These are phyloP conservation scores for Ramichloridium luteum DNA, from an alignment of 2,329 filamentous ascomycete species.

Conservation along the genomic window DNA sequence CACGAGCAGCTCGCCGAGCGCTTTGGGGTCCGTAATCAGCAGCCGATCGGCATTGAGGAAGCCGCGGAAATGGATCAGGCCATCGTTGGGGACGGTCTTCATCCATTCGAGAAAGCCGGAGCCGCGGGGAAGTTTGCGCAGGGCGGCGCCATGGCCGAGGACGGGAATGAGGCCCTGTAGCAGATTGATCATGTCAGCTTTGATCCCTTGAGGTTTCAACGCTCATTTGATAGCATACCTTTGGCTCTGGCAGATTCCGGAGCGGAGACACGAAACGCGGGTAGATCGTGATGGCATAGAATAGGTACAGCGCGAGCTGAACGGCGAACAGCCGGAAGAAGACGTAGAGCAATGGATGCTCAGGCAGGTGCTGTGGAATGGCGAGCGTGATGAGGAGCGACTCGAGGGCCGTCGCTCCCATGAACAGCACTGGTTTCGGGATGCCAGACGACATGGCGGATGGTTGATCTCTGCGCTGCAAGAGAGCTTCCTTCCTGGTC, in stretches of 20 bases:
- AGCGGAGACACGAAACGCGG: constrained; percentile 30
- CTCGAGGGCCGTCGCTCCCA: constrained; percentile 2
- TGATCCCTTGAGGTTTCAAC: too few relatives aligned
- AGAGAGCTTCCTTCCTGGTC: too few relatives aligned
- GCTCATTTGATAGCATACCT: too few relatives aligned
- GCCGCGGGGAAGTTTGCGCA: constrained; percentile 26
- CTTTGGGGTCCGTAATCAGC: constrained; percentile 28
- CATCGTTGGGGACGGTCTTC: constrained; percentile 29
- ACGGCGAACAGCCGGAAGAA: constrained; percentile 11
- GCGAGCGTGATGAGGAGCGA: constrained; percentile 1
- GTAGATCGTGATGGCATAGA: constrained; percentile 19
- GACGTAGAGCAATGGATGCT: constrained; percentile 12
- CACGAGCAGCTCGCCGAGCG: constrained; percentile 40
- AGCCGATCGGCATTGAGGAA: constrained; percentile 29
- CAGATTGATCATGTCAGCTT: too few relatives aligned
- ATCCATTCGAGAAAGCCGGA: constrained; percentile 24
- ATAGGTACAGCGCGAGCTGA: constrained; percentile 7
- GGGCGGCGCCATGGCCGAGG: constrained; percentile 26
- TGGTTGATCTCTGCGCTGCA: too few relatives aligned
- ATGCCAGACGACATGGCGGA: background rate
- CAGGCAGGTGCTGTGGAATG: constrained; percentile 11
- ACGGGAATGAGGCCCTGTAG: constrained; percentile 17
- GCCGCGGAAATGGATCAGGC: constrained; percentile 28
- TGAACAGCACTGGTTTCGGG: constrained; percentile 3
- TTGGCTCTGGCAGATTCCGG: constrained; percentile 27